Conservation (phyloP, 129 eudicot genomes). For the Glebionis coronaria region DNA sequence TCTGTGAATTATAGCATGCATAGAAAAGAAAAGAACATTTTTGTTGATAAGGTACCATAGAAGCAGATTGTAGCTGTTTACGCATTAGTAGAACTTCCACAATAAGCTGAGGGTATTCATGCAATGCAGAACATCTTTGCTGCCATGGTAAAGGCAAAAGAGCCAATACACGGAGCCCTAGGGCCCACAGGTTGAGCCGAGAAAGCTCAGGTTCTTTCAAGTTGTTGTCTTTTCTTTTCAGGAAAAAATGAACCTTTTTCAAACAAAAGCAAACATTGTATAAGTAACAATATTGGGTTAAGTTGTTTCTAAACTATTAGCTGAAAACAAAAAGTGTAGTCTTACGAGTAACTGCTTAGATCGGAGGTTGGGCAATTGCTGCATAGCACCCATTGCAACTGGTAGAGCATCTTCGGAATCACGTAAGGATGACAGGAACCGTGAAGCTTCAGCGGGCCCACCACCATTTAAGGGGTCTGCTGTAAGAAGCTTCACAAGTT, state of each 20-base stretch:
- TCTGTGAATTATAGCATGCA: neutral
- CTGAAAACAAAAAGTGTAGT: neutral
- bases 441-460: slow-evolving; percentile 99
- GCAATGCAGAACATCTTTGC: slow-evolving; percentile 94
- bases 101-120: slow-evolving; percentile 94
- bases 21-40: neutral
- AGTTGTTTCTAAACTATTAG: neutral
- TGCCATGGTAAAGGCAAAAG: slow-evolving; percentile 99
- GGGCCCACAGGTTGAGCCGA: slow-evolving; percentile 91
- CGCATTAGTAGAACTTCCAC: slow-evolving; percentile 96
- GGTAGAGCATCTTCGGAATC: slow-evolving; percentile 92
- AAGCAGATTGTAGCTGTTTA: slow-evolving; percentile 93
- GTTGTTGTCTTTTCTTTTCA: slow-evolving; percentile 88
- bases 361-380: slow-evolving; percentile 87
- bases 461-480: slow-evolving; percentile 97
- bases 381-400: slow-evolving; percentile 99
- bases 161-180: slow-evolving; percentile 93
- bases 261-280: slow-evolving; percentile 19
- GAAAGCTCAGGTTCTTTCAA: slow-evolving; percentile 80
- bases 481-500: slow-evolving; percentile 95
- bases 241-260: slow-evolving; percentile 90
- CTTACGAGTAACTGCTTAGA: slow-evolving; percentile 94
- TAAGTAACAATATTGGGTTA: neutral
- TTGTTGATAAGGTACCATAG: slow-evolving; percentile 54
- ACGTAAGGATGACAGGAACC: slow-evolving; percentile 89